These are phyloP conservation scores for Sordaria brevicollis DNA, from an alignment of 495 filamentous ascomycete genomes.

Conservation along the genomic window DNA sequence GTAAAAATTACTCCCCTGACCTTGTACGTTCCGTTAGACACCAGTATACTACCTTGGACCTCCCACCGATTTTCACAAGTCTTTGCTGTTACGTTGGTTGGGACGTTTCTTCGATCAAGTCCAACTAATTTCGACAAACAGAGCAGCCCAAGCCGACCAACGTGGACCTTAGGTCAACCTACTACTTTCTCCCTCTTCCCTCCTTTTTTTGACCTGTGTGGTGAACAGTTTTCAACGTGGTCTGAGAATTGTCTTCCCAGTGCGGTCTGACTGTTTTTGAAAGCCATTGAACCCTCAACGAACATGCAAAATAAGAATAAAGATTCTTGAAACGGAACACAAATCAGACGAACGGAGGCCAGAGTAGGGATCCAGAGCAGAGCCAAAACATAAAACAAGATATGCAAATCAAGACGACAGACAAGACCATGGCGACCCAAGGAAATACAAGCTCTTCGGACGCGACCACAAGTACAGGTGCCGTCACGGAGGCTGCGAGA, in stretches of 20 bases:
- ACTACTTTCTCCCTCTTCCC: not conserved
- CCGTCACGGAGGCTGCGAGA: not conserved
- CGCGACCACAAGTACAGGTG: conserved; percentile 1
- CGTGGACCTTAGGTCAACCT: not conserved
- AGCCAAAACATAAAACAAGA: not conserved
- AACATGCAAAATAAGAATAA: not conserved
- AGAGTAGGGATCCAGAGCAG: not conserved
- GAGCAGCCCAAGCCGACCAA: not conserved
- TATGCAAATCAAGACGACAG: not conserved
- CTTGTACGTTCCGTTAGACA: not conserved
- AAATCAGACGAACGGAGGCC: not conserved
- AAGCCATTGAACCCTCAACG: not conserved
- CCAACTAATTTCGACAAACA: not conserved
- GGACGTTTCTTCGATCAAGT: not conserved
- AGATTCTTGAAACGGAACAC: not conserved
- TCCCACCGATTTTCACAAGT: not conserved
- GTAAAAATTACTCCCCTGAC: conserved; percentile 8
- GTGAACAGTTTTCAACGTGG: not conserved
- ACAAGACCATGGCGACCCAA: not conserved
- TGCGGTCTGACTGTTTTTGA: not conserved
- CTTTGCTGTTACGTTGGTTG: not conserved
- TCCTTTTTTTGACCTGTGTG: not conserved
- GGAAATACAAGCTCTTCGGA: not conserved
- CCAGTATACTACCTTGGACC: not conserved
- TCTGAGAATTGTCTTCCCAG: not conserved